These are phyloP conservation scores for Talaromyces verruculosus DNA, from an alignment of 2,329 filamentous ascomycete species.

Conservation along the genomic window DNA sequence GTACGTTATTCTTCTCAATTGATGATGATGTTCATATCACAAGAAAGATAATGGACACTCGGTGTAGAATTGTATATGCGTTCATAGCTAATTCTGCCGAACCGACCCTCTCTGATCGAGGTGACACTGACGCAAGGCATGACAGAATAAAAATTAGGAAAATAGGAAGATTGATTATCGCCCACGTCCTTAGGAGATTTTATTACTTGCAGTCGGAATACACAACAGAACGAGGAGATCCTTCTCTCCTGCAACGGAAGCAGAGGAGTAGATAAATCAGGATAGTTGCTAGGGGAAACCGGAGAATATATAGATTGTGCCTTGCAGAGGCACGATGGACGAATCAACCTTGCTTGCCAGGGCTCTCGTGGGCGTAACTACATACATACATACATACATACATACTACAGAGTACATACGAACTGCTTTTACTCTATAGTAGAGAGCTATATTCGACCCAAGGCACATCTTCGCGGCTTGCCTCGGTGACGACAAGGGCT, in stretches of 20 bases:
- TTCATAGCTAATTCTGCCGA: neutral
- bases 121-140: conserved; percentile 17
- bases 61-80: neutral
- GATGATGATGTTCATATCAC: neutral
- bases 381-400: neutral
- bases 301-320: conserved; percentile 18
- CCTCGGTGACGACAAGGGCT: neutral
- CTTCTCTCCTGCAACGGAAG: neutral
- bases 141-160: conserved; percentile 1
- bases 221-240: conserved; percentile 15
- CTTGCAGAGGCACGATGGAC: conserved; percentile 20
- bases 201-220: conserved; percentile 15
- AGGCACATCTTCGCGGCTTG: neutral
- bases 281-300: conserved; percentile 22
- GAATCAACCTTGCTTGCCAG: conserved; percentile 7
- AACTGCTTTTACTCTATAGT: neutral
- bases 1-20: neutral
- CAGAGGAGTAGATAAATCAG: neutral
- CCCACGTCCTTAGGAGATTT: conserved; percentile 17
- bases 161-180: conserved; percentile 16
- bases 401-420: neutral
- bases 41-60: neutral
- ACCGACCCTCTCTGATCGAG: neutral
- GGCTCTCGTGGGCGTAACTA: conserved; percentile 11
- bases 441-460: neutral